A percentile compares a stretch with the other conserved stretches of the same genome.
phyloP scores from a whole-genome alignment of 2,329 filamentous ascomycete genomes.

The Coniochaeta sp. region DNA sequence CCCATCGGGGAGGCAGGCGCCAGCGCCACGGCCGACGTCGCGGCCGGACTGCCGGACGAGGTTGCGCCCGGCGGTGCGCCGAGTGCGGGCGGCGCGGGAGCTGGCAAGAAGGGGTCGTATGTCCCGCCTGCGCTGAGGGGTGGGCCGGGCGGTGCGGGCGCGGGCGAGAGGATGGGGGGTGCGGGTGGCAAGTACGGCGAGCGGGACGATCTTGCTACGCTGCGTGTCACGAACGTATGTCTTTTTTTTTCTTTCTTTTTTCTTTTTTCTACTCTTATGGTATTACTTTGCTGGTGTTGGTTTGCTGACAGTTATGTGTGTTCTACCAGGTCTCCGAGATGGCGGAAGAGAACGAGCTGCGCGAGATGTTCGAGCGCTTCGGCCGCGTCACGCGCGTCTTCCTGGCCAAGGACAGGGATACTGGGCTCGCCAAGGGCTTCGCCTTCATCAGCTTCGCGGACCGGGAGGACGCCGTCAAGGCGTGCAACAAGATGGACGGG shows the following conservation, averaged over 20 bases:
- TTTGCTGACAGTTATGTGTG: constrained; percentile 20
- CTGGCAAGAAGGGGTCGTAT: constrained; percentile 73
- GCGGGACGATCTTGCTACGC: constrained; percentile 90
- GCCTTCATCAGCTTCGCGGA: constrained; percentile 98
- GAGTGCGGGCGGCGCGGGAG: constrained; percentile 50
- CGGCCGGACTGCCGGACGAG: constrained; percentile 47
- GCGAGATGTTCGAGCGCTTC: constrained; percentile 97
- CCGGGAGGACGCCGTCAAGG: constrained; percentile 79
- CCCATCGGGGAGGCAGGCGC: constrained; percentile 58
- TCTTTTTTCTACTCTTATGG: constrained; percentile 17
- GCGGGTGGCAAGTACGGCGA: constrained; percentile 73
- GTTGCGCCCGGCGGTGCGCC: constrained; percentile 39
- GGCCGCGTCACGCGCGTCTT: constrained; percentile 96
- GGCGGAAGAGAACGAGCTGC: constrained; percentile 90
- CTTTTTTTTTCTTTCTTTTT: constrained; percentile 2
- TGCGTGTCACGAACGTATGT: constrained; percentile 95
- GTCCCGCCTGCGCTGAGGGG: constrained; percentile 78
- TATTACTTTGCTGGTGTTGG: too few relatives aligned
- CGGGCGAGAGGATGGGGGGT: constrained; percentile 74
- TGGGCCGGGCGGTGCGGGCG: constrained; percentile 40
- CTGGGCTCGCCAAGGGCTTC: constrained; percentile 93
- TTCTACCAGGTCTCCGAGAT: constrained; percentile 76
- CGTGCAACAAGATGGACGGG: constrained; percentile 96
- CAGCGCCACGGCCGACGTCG: constrained; percentile 48
- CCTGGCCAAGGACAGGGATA: constrained; percentile 95